Conservation (phyloP, 345 rosid genomes). For the Brassica incana region DNA sequence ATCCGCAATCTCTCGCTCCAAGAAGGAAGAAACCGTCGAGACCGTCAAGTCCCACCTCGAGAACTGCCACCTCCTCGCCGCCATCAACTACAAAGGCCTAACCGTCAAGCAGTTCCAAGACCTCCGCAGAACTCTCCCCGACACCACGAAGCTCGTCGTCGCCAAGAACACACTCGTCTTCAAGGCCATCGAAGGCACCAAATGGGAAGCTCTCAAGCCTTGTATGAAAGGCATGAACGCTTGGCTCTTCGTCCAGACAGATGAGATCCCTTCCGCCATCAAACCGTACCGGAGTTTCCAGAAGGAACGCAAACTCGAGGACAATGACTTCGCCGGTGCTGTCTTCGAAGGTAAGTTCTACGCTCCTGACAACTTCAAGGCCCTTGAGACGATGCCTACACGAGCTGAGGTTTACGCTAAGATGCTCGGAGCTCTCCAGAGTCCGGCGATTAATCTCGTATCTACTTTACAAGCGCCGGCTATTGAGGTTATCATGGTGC, state of each 20-base stretch:
- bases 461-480: conserved; percentile 91
- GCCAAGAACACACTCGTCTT: conserved; percentile 86
- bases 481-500: conserved; percentile 69
- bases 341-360: conserved; percentile 93
- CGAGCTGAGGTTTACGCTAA: conserved; percentile 84
- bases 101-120: conserved; percentile 91
- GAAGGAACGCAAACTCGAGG: conserved; percentile 70
- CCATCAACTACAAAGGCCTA: conserved; percentile 70
- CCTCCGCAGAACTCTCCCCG: conserved; percentile 69
- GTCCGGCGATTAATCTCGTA: conserved; percentile 75
- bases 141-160: conserved; percentile 62
- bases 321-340: conserved; percentile 78
- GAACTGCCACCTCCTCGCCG: conserved; percentile 80
- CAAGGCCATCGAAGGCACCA: conserved; percentile 89
- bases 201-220: conserved; percentile 78
- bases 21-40: conserved; percentile 83
- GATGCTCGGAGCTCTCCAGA: conserved; percentile 79
- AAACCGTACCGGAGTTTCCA: conserved; percentile 81
- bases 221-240: conserved; percentile 98
- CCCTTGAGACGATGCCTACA: conserved; percentile 75
- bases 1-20: conserved; percentile 79
- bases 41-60: conserved; percentile 75
- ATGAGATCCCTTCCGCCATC: conserved; percentile 81
- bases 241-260: conserved; percentile 88
- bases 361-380: conserved; percentile 72